Evolutionary conservation across 768 basidiomycete genomes (phyloP).

Genomic region (Pholiota molesta): DNA sequence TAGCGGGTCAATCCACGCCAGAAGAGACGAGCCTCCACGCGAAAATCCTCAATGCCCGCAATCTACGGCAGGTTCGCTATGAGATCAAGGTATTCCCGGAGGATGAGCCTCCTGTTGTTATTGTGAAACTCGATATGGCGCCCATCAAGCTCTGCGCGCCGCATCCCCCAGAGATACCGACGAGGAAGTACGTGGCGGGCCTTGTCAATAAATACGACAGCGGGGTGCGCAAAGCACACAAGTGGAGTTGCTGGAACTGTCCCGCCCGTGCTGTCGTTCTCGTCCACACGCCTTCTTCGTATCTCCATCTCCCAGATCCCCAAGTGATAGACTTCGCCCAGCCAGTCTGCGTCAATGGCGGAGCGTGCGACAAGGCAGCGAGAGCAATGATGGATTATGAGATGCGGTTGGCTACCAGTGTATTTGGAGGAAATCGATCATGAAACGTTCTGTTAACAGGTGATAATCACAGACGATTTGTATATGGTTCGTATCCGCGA

Average conservation of each 20-base stretch:
- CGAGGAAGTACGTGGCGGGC: slow-evolving; percentile 7
- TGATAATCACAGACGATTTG: no score
- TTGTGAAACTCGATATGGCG: slow-evolving; percentile 12
- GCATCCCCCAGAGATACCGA: slow-evolving; percentile 14
- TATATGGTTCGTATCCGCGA: no score
- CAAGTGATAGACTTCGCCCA: slow-evolving; percentile 10
- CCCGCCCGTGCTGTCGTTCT: slow-evolving; percentile 4
- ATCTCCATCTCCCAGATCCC: slow-evolving; percentile 8
- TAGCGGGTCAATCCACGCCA: background rate
- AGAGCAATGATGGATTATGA: slow-evolving; percentile 17
- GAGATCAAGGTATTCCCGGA: slow-evolving; percentile 13
- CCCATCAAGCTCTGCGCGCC: slow-evolving; percentile 9
- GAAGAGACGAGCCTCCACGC: slow-evolving; percentile 9
- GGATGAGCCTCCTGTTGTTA: slow-evolving; percentile 5
- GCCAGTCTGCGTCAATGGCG: slow-evolving; percentile 12
- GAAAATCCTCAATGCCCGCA: slow-evolving; percentile 11
- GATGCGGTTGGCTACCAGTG: slow-evolving; percentile 1
- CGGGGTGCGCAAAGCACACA: slow-evolving; percentile 5
- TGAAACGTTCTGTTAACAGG: no score
- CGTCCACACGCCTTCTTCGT: slow-evolving; percentile 9
- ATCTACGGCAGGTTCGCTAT: slow-evolving; percentile 13
- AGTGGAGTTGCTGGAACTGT: slow-evolving; percentile 17
- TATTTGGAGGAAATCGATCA: background rate
- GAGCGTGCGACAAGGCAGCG: slow-evolving; percentile 23
- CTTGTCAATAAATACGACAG: slow-evolving; percentile 18